phyloP scores from a whole-genome alignment of 768 basidiomycete species.

The Neoboletus brunneissimus region DNA sequence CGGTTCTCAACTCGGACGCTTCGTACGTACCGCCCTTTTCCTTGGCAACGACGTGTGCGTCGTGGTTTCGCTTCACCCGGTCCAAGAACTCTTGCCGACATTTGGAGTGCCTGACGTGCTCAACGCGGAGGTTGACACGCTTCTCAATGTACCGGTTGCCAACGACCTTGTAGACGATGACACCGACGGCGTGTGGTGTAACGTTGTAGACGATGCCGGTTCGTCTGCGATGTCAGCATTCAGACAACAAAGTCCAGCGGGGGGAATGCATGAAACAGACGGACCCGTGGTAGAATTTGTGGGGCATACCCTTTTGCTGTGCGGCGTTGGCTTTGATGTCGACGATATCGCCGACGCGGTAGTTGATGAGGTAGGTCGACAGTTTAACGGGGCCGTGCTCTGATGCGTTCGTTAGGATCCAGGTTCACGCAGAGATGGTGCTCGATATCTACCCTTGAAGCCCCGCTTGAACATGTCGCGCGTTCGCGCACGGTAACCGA shows the following conservation, averaged over 20 bases:
- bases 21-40: conserved; percentile 73
- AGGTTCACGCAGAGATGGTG: conserved; percentile 3
- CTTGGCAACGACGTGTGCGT: conserved; percentile 80
- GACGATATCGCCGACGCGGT: conserved; percentile 96
- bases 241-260: not conserved
- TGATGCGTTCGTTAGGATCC: conserved; percentile 31
- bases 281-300: conserved; percentile 97
- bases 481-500: conserved; percentile 99
- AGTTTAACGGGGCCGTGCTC: conserved; percentile 88
- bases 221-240: conserved; percentile 51
- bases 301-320: conserved; percentile 99
- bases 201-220: conserved; percentile 99
- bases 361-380: conserved; percentile 92
- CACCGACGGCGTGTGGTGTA: conserved; percentile 89
- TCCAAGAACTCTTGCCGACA: conserved; percentile 97
- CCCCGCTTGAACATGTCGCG: conserved; percentile 99
- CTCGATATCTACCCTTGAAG: conserved; percentile 79
- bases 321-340: conserved; percentile 99
- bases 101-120: conserved; percentile 95
- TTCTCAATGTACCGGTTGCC: conserved; percentile 99
- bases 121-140: conserved; percentile 96
- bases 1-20: not conserved
- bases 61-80: conserved; percentile 90
- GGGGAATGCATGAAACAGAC: conserved; percentile 32
- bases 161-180: conserved; percentile 97